Evolutionary conservation across 306 rosid genomes (phyloP).

Genomic region (Oxytropis ochrocephala): DNA sequence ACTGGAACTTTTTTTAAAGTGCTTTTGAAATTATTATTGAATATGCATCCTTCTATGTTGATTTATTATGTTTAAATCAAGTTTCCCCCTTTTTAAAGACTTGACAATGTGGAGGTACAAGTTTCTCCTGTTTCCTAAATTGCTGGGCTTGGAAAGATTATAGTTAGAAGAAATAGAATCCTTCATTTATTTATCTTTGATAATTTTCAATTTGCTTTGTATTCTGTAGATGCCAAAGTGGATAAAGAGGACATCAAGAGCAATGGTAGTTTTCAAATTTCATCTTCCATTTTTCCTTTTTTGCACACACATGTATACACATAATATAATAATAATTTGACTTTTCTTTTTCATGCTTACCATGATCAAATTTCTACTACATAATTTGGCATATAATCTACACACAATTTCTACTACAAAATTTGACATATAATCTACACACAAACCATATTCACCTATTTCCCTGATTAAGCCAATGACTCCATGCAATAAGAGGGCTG

Average conservation of each 20-base stretch:
- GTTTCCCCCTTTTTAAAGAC: conserved; percentile 2
- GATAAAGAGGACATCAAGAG: conserved; percentile 74
- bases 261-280: conserved; percentile 39
- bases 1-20: background rate
- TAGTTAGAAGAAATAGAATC: background rate
- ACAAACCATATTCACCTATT: too few species aligned
- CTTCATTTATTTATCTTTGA: conserved; percentile 15
- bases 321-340: background rate
- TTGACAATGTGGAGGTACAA: background rate
- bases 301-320: background rate
- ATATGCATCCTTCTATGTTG: too few species aligned
- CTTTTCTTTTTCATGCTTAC: background rate
- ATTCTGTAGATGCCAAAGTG: conserved; percentile 56
- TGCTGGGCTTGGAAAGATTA: conserved; percentile 9
- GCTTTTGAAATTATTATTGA: background rate
- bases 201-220: conserved; percentile 19
- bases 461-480: too few species aligned
- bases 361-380: background rate
- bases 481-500: too few species aligned
- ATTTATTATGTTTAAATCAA: background rate
- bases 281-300: conserved; percentile 7
- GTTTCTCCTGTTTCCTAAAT: background rate
- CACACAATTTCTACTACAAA: too few species aligned
- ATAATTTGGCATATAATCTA: too few species aligned
- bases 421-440: background rate